Evolutionary conservation across 768 basidiomycete species (phyloP).

Genomic region (Trametes gibbosa): DNA sequence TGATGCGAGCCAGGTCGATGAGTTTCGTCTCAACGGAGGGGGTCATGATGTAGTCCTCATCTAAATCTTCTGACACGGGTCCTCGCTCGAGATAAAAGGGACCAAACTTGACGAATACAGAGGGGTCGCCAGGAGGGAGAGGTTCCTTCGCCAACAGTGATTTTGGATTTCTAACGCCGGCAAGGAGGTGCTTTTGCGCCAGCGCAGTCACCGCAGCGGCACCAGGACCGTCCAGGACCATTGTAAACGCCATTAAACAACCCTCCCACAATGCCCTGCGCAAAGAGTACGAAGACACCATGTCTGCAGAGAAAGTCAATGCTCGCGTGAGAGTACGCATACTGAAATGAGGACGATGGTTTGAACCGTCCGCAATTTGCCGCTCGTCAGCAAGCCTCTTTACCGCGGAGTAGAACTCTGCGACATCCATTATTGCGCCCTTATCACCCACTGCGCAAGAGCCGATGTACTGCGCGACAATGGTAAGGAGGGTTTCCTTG

Average conservation of each 20-base stretch:
- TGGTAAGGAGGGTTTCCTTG: constrained; percentile 81
- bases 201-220: constrained; percentile 61
- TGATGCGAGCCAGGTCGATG: constrained; percentile 90
- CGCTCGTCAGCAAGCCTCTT: constrained; percentile 72
- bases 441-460: constrained; percentile 80
- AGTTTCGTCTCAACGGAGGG: constrained; percentile 93
- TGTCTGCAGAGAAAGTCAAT: constrained; percentile 85
- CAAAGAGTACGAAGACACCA: constrained; percentile 71
- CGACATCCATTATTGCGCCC: constrained; percentile 83
- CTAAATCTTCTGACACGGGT: constrained; percentile 54
- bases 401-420: constrained; percentile 83
- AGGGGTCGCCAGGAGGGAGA: constrained; percentile 42
- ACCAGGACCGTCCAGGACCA: constrained; percentile 81
- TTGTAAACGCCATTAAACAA: constrained; percentile 96
- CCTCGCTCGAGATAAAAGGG: constrained; percentile 90
- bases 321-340: constrained; percentile 95
- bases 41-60: constrained; percentile 89
- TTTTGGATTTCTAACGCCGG: constrained; percentile 73
- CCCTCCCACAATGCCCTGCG: constrained; percentile 94
- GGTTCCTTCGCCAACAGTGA: constrained; percentile 77
- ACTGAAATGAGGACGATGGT: constrained; percentile 91
- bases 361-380: constrained; percentile 89
- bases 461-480: constrained; percentile 89
- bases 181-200: constrained; percentile 75
- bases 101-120: constrained; percentile 78